These are phyloP conservation scores for Ceratocystis cubensis DNA, from an alignment of 2,329 filamentous ascomycete genomes.

Conservation along the genomic window DNA sequence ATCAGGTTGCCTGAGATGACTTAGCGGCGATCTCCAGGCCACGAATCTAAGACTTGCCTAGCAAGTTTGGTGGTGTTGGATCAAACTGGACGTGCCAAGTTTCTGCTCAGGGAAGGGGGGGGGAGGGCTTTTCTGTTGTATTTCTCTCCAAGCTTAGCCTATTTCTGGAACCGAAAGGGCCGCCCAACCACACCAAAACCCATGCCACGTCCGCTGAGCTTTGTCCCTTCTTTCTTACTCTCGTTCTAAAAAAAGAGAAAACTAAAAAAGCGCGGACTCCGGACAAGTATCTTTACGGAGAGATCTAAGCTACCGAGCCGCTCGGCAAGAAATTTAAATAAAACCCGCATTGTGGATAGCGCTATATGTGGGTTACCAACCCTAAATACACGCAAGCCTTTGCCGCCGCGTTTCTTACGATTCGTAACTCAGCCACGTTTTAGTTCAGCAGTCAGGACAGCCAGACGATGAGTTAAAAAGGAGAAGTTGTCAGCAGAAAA, in stretches of 20 bases:
- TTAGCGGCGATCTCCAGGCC: constrained; percentile 8
- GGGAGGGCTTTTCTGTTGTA: too few species aligned
- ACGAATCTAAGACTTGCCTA: neutral
- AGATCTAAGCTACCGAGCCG: constrained; percentile 2
- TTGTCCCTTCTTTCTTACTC: neutral
- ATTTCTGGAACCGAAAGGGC: neutral
- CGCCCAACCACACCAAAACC: neutral
- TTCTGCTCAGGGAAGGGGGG: neutral
- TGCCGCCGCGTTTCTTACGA: neutral
- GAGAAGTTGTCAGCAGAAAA: neutral
- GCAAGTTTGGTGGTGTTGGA: neutral
- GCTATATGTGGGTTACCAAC: neutral
- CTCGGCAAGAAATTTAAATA: neutral
- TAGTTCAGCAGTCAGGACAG: neutral
- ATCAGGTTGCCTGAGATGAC: neutral
- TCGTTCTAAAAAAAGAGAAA: constrained; percentile 9
- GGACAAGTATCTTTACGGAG: neutral
- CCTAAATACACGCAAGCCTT: neutral
- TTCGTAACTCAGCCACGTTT: constrained; percentile 7
- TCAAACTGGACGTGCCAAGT: neutral
- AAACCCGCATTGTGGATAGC: neutral
- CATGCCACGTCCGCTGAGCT: neutral
- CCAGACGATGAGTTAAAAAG: neutral
- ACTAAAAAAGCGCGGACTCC: constrained; percentile 10
- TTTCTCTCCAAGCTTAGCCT: neutral